Percentiles rank a stretch among this genome's conserved stretches.
These are phyloP conservation scores for Lotmaria passim DNA, from an alignment of 208 protist genomes.

Conservation along the genomic window DNA sequence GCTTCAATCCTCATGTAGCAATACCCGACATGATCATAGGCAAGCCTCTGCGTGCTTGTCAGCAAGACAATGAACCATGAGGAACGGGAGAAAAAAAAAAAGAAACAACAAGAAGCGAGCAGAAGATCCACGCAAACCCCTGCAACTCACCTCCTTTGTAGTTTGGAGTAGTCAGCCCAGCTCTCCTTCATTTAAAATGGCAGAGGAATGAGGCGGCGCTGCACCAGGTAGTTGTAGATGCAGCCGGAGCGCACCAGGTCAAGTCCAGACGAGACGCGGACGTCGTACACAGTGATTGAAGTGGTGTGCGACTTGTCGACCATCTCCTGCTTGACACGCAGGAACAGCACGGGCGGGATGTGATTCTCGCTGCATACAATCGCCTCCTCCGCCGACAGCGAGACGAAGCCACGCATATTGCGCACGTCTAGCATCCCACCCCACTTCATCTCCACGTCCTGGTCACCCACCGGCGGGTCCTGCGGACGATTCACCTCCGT, in stretches of 20 bases:
- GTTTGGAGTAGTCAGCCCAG: no score
- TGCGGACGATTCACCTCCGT: constrained; percentile 13
- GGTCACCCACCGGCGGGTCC: constrained; percentile 24
- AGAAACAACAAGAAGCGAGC: constrained; percentile 4
- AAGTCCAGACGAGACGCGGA: constrained; percentile 80
- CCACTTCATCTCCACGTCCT: constrained; percentile 66
- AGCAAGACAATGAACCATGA: no score
- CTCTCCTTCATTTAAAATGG: constrained; percentile 35
- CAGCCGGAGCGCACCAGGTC: constrained; percentile 77
- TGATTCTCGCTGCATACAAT: constrained; percentile 86
- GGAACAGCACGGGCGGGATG: constrained; percentile 85
- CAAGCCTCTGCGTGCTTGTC: neutral
- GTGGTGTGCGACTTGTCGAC: constrained; percentile 69
- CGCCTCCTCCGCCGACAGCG: constrained; percentile 75
- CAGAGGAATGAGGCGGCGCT: constrained; percentile 60
- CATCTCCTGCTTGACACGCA: constrained; percentile 88
- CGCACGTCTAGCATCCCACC: constrained; percentile 85
- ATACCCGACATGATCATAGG: no score
- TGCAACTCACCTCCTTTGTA: neutral
- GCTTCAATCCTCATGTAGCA: no score
- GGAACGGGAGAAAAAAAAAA: constrained; percentile 21
- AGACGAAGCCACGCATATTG: constrained; percentile 84
- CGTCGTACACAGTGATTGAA: constrained; percentile 84
- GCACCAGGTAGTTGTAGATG: constrained; percentile 80
- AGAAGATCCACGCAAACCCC: neutral